A percentile compares a stretch with the other conserved stretches of the same genome.
phyloP scores from a whole-genome alignment of 768 basidiomycete genomes.

The Steccherinum ochraceum region DNA sequence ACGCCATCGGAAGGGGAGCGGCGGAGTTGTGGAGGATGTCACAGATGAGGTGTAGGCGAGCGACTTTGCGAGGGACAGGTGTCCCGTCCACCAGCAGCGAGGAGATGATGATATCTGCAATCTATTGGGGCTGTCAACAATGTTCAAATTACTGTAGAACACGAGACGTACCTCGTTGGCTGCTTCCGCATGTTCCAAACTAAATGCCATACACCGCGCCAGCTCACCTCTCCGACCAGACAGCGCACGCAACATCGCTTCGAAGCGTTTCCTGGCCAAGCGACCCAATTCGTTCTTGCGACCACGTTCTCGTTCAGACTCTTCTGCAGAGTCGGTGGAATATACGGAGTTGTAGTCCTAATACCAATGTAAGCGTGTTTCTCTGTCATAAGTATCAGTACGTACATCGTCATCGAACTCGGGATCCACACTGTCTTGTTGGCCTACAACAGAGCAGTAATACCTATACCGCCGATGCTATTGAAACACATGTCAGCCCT shows the following conservation, averaged over 20 bases:
- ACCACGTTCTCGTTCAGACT: conserved; percentile 80
- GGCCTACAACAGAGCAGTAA: conserved; percentile 64
- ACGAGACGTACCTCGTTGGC: conserved; percentile 70
- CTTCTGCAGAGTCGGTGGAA: conserved; percentile 92
- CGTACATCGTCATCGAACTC: conserved; percentile 79
- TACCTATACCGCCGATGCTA: conserved; percentile 70
- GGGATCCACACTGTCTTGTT: conserved; percentile 44
- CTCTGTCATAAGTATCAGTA: conserved; percentile 1
- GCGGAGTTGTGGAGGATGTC: conserved; percentile 98
- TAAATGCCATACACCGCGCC: conserved; percentile 95
- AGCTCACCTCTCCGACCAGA: conserved; percentile 86
- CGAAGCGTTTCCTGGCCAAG: conserved; percentile 78
- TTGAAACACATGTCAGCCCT: too few species aligned
- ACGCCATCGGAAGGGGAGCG: conserved; percentile 88
- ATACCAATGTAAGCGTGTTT: conserved; percentile 1
- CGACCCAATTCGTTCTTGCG: conserved; percentile 75
- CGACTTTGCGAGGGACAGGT: conserved; percentile 94
- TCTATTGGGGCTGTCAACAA: conserved; percentile 40
- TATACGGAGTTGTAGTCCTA: conserved; percentile 86
- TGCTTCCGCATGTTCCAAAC: conserved; percentile 93
- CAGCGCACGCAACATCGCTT: conserved; percentile 83
- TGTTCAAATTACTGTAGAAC: conserved; percentile 3
- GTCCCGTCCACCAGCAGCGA: conserved; percentile 89
- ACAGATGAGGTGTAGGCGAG: conserved; percentile 91
- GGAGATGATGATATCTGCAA: conserved; percentile 84